A percentile compares a stretch with the other conserved stretches of the same genome.
These are phyloP conservation scores for Vinca minor DNA, from an alignment of 257 asterid genomes.

Conservation along the genomic window DNA sequence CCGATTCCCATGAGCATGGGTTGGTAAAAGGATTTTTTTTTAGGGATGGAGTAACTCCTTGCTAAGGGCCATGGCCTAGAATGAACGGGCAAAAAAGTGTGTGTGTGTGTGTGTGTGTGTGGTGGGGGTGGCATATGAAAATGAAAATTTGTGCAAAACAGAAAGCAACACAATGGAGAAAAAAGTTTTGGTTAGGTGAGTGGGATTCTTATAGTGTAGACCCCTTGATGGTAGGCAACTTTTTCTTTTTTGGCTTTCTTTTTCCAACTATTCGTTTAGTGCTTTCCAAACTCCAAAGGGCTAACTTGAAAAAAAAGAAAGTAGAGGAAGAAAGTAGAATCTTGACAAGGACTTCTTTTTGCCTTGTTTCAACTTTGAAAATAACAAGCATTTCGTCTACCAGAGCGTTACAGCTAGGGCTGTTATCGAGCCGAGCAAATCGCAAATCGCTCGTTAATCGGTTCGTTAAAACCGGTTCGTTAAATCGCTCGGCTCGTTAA, in stretches of 20 bases:
- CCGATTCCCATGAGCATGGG: no score
- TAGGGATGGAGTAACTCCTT: not conserved
- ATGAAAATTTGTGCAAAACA: not conserved
- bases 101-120: no score
- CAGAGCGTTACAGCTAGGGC: no score
- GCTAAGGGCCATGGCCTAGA: not conserved
- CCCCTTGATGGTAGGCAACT: slow-evolving; percentile 49
- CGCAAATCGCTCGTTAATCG: no score
- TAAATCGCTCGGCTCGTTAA: no score
- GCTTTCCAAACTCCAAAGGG: slow-evolving; percentile 31
- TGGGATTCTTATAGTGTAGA: slow-evolving; percentile 29
- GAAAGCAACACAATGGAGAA: slow-evolving; percentile 12
- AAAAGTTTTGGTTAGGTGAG: slow-evolving; percentile 26
- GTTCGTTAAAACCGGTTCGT: no score
- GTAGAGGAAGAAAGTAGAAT: slow-evolving; percentile 33
- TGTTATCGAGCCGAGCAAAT: no score
- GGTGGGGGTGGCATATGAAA: slow-evolving; percentile 18
- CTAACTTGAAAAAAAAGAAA: slow-evolving; percentile 11
- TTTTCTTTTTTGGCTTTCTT: slow-evolving; percentile 20
- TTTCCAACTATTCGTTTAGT: slow-evolving; percentile 23
- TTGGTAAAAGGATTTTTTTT: not conserved
- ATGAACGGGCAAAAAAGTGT: no score
- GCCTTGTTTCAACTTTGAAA: slow-evolving; percentile 17
- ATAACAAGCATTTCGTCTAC: no score
- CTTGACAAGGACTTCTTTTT: slow-evolving; percentile 26